Base-by-base conservation (phyloP, 805 yeast species). In the Saccharomycopsis synnaedendra region DNA sequence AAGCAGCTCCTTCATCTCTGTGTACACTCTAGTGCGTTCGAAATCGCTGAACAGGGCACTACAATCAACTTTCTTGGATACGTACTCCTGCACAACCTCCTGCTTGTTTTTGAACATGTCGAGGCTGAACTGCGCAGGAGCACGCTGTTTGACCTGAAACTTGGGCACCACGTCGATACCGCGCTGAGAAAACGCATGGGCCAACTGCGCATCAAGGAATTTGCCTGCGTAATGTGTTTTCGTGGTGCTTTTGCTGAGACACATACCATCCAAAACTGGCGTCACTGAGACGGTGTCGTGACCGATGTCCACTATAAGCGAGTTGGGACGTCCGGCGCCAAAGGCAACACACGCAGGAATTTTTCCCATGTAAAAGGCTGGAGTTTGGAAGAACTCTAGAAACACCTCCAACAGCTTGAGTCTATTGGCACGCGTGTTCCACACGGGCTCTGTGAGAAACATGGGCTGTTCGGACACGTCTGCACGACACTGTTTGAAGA, bases 301-400 rank as follows among this genome's bases (percentile, higher is more conserved):
- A 4, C 96, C 96, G 38, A 85, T 65, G 61, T 87, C 95, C 38
- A 87, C 90, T 38, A 87, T 87, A 33, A 87, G 67, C 60, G 95
- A 87, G 51, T 82, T 82, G 41, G 95, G 88, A 60, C 94, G 73
- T 3, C 95, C 96, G 54, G 84, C 82, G 7, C 90, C 88, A 64
- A 89, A 89, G 1, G 95, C 79, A 1, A 84, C 80, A 65, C 95
- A 83, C 0, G 94, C 82, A n/a, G 96, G 90, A 5, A 82, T 72
- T 49, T 87, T 82, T 9, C 85, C 88, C 29, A 85, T 61, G 60
- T 82, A 89, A 49, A 85, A 76, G 0, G 94, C 97, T 37, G 93
- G 89, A 55, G 81, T 82, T 36, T 76, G 70, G 59, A 81, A 72
- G 9, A 70, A 65, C 59, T 87, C 96, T 50, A 84, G 71, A 39